Evolutionary conservation across 306 rosid species (phyloP).

Genomic region (Herpetospermum pedunculosum): DNA sequence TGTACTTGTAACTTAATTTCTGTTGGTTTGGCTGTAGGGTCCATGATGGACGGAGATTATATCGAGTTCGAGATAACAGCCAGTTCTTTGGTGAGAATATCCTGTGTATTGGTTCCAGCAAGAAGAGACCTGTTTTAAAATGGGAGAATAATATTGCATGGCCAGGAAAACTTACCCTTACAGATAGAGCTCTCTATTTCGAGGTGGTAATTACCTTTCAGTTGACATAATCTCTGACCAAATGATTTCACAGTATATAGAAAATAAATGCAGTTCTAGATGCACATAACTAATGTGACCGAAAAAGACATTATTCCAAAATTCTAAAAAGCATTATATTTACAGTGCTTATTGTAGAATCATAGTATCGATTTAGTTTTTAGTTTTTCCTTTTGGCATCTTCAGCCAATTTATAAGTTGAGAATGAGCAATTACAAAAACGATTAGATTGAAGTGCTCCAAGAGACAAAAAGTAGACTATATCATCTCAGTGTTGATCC

Average conservation of each 20-base stretch:
- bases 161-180: constrained; percentile 92
- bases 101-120: constrained; percentile 73
- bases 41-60: constrained; percentile 52
- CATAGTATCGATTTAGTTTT: background rate
- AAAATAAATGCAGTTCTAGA: background rate
- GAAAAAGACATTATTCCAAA: background rate
- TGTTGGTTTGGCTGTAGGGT: constrained; percentile 50
- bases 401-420: background rate
- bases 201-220: constrained; percentile 46
- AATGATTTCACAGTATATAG: background rate
- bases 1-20: constrained; percentile 10
- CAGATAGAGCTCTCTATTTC: constrained; percentile 82
- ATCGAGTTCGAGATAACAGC: constrained; percentile 52
- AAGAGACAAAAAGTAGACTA: background rate
- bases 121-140: constrained; percentile 75
- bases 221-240: background rate
- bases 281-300: background rate
- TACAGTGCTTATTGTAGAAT: background rate
- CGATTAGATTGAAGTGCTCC: background rate
- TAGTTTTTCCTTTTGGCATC: background rate
- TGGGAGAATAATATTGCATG: constrained; percentile 95
- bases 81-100: constrained; percentile 54
- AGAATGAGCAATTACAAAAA: background rate
- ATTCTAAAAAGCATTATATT: background rate
- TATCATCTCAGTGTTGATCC: background rate